Base-by-base conservation (phyloP, 257 asterid genomes). In the Plantago ovata region DNA sequence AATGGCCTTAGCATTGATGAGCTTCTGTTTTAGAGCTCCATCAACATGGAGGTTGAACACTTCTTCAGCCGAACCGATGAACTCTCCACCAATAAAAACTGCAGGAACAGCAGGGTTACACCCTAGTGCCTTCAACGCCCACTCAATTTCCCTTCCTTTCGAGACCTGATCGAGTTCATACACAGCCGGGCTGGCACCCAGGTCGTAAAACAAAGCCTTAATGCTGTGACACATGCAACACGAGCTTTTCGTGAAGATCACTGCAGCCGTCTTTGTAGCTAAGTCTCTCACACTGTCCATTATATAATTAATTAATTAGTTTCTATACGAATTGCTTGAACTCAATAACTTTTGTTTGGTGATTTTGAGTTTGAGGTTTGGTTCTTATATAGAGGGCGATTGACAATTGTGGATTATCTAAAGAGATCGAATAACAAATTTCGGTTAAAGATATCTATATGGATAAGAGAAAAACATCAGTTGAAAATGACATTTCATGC, bases 211-310 rank as follows among this genome's bases (percentile, higher is more conserved):
- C 62, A 87, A 68, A 12, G 84, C 83, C 83, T 84, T 82, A 63
- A 84, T 75, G 85, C 87, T 83, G 51, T 87, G 89, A 64, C 93
- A 84, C 96, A 87, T 84, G 83, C 94, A 87, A 52, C 96, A 87
- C 28, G 94, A 74, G 75, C 96, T 87, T 68, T 84, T 84, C 9
- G 93, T 87, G 77, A 87, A 87, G 71, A 87, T 80, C 66, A 84
- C 96, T 20, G 79, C 83, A 0, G 88, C 95, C 23, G 72, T 85
- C 84, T 83, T 74, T 2, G 91, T 74, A 3, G 96, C 77, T 67
- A 85, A 75, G 10, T 88, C 95, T 38, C 74, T 65, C 6, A 85
- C 53, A 65, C 73, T 81, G 7, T 88, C 96, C 96, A 85, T 69
- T 5, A 32, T 12, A 24, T 48, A 12, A 10, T 24, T 18, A 45